Evolutionary conservation across 352 stramenopile genomes (phyloP).

Genomic region (Plasmopara muralis): DNA sequence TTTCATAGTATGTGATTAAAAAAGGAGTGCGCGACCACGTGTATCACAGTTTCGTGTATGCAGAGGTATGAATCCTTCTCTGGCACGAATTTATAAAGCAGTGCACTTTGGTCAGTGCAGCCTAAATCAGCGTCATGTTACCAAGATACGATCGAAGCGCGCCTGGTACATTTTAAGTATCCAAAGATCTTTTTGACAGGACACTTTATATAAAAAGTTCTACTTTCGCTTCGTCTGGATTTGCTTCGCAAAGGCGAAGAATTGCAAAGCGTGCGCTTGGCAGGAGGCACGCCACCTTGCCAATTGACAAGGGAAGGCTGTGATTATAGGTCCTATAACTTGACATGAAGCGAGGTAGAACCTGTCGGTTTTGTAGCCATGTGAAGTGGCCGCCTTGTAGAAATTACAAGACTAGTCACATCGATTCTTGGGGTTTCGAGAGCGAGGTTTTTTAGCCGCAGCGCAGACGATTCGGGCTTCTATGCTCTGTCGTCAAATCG

Average conservation of each 20-base stretch:
- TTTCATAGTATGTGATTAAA: not conserved
- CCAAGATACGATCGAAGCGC: not conserved
- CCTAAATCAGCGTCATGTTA: not conserved
- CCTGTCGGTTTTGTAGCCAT: too few relatives aligned
- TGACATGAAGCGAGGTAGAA: too few relatives aligned
- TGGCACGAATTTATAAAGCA: not conserved
- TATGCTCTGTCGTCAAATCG: constrained; percentile 12
- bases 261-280: not conserved
- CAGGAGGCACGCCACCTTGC: too few relatives aligned
- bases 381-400: too few relatives aligned
- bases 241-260: too few relatives aligned
- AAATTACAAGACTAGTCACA: not conserved
- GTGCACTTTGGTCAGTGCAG: not conserved
- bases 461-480: not conserved
- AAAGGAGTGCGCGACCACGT: not conserved
- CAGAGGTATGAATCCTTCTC: not conserved
- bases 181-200: too few relatives aligned
- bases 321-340: too few relatives aligned
- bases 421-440: not conserved
- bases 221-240: too few relatives aligned
- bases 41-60: not conserved
- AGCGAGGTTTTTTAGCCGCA: not conserved
- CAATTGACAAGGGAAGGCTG: too few relatives aligned
- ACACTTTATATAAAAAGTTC: too few relatives aligned
- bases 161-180: not conserved